Conservation (phyloP, 805 yeast species). For the Teunomyces lycoperdinae region DNA sequence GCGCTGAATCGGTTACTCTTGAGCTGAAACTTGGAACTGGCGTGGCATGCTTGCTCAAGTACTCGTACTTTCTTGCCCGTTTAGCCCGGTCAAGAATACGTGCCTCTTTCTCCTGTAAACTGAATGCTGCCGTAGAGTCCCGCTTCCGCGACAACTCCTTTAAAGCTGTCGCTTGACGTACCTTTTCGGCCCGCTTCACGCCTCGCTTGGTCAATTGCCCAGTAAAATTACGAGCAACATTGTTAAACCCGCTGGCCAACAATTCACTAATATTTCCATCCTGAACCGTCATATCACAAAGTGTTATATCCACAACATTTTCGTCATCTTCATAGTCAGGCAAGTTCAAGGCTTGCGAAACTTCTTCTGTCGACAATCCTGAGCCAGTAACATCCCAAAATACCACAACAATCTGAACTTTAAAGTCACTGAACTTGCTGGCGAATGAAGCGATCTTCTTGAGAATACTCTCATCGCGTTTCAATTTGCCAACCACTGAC, state of each 20-base stretch:
- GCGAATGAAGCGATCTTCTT: slow-evolving; percentile 32
- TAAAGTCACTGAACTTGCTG: slow-evolving; percentile 34
- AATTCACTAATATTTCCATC: slow-evolving; percentile 24
- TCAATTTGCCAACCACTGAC: slow-evolving; percentile 30
- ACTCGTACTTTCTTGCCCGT: slow-evolving; percentile 26
- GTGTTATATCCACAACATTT: slow-evolving; percentile 18
- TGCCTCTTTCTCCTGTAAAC: slow-evolving; percentile 3
- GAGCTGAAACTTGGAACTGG: background rate
- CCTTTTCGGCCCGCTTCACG: slow-evolving; percentile 14
- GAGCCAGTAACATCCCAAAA: slow-evolving; percentile 39
- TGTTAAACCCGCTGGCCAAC: slow-evolving; percentile 20
- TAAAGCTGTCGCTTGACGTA: slow-evolving; percentile 7
- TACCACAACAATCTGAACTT: slow-evolving; percentile 38
- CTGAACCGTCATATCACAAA: slow-evolving; percentile 34
- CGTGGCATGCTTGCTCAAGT: slow-evolving; percentile 29
- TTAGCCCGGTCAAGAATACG: slow-evolving; percentile 23
- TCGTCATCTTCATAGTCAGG: slow-evolving; percentile 8
- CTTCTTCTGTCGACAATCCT: slow-evolving; percentile 12
- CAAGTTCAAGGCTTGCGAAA: slow-evolving; percentile 15
- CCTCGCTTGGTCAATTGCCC: slow-evolving; percentile 34
- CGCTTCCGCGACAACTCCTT: slow-evolving; percentile 5
- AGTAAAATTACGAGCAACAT: slow-evolving; percentile 19
- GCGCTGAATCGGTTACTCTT: background rate
- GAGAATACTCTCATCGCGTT: slow-evolving; percentile 35
- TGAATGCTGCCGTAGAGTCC: background rate